Conservation (phyloP, 2,329 filamentous ascomycete species). For the Gremmenia infestans region DNA sequence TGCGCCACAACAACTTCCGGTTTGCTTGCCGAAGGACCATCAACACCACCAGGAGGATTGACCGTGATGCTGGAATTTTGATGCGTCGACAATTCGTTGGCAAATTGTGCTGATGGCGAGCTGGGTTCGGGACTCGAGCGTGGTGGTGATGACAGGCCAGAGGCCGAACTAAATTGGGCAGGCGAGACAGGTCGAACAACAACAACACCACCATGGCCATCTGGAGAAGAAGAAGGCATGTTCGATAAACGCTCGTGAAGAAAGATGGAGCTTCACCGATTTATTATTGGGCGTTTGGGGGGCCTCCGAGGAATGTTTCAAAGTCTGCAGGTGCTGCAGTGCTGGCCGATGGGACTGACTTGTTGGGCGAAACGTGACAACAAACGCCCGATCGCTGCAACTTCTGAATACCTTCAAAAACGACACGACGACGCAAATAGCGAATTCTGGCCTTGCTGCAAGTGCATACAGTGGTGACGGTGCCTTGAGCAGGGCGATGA, state of each 20-base stretch:
- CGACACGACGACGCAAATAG: conserved; percentile 17
- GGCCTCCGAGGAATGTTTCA: background rate
- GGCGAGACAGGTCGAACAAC: background rate
- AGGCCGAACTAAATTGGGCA: conserved; percentile 33
- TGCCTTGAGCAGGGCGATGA: background rate
- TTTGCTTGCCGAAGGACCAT: conserved; percentile 15
- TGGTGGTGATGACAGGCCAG: conserved; percentile 48
- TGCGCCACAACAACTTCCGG: conserved; percentile 2
- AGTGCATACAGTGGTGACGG: conserved; percentile 3
- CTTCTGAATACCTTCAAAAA: conserved; percentile 29
- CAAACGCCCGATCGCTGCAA: conserved; percentile 8
- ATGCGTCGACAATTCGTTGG: conserved; percentile 12
- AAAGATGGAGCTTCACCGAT: no score
- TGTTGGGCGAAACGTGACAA: conserved; percentile 14
- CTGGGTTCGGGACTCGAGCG: conserved; percentile 45
- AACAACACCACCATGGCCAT: background rate
- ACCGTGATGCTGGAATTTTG: conserved; percentile 23
- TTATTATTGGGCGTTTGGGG: background rate
- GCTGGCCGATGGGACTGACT: background rate
- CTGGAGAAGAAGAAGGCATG: background rate
- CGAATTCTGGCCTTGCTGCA: conserved; percentile 3
- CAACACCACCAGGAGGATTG: conserved; percentile 15
- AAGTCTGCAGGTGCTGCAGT: background rate
- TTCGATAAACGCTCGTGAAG: no score
- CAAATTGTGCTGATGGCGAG: conserved; percentile 37